These are phyloP conservation scores for Vairimorpha necatrix DNA, from an alignment of 371 early-diverging fungal genomes.

Conservation along the genomic window DNA sequence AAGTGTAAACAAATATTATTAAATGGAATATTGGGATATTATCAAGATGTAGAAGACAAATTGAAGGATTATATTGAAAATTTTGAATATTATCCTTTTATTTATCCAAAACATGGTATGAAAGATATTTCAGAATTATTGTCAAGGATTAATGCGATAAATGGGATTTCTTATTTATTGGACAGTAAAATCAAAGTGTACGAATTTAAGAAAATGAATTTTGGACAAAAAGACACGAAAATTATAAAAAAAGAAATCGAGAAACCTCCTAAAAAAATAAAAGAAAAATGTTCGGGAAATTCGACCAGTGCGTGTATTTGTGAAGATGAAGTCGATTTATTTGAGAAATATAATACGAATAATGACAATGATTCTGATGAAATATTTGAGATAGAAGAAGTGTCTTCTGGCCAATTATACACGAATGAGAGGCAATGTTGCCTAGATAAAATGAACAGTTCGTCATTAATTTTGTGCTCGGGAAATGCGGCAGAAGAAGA, in stretches of 20 bases:
- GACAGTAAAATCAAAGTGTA: background rate
- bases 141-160: conserved; percentile 23
- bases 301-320: background rate
- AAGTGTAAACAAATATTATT: conserved; percentile 7
- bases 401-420: background rate
- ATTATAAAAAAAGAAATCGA: background rate
- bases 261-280: background rate
- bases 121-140: conserved; percentile 37
- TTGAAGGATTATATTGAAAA: conserved; percentile 7
- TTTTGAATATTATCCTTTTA: conserved; percentile 10
- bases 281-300: background rate
- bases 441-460: background rate
- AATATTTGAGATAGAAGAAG: background rate
- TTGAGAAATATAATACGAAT: background rate
- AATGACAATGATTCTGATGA: background rate
- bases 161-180: conserved; percentile 15
- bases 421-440: background rate
- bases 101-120: conserved; percentile 21
- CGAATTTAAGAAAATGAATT: background rate
- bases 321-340: background rate
- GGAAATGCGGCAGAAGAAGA: background rate
- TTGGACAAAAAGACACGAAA: background rate
- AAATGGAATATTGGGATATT: background rate
- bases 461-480: background rate
- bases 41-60: background rate